These are phyloP conservation scores for Avicennia marina DNA, from an alignment of 257 asterid species.

Conservation along the genomic window DNA sequence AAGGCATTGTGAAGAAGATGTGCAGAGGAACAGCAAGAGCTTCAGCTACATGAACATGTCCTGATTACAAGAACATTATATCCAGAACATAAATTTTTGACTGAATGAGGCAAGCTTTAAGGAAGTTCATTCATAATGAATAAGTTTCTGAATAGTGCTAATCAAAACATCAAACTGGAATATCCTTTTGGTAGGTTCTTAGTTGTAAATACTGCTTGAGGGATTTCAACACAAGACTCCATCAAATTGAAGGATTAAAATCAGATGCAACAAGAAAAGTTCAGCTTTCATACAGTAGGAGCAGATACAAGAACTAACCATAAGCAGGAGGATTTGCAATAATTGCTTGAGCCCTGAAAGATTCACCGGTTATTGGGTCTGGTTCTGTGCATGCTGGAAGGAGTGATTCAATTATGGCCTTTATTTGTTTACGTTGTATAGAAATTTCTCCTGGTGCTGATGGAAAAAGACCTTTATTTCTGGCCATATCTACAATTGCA, in stretches of 20 bases:
- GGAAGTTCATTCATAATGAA: neutral
- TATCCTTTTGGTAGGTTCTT: neutral
- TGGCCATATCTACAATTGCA: constrained; percentile 76
- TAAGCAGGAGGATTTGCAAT: constrained; percentile 99
- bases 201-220: neutral
- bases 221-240: neutral
- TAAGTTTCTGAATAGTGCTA: neutral
- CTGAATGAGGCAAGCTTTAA: neutral
- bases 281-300: neutral
- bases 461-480: constrained; percentile 96
- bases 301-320: constrained; percentile 44
- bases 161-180: neutral
- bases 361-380: constrained; percentile 66
- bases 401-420: constrained; percentile 88
- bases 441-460: constrained; percentile 82
- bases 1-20: constrained; percentile 99
- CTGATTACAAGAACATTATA: constrained; percentile 37
- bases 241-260: neutral
- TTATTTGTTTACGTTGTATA: constrained; percentile 74
- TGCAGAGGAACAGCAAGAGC: constrained; percentile 96
- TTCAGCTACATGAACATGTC: constrained; percentile 97
- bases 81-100: neutral
- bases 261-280: neutral
- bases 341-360: constrained; percentile 96
- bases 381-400: constrained; percentile 99